Conservation (phyloP, 495 filamentous ascomycete species). For the Aspergillus diversus region DNA sequence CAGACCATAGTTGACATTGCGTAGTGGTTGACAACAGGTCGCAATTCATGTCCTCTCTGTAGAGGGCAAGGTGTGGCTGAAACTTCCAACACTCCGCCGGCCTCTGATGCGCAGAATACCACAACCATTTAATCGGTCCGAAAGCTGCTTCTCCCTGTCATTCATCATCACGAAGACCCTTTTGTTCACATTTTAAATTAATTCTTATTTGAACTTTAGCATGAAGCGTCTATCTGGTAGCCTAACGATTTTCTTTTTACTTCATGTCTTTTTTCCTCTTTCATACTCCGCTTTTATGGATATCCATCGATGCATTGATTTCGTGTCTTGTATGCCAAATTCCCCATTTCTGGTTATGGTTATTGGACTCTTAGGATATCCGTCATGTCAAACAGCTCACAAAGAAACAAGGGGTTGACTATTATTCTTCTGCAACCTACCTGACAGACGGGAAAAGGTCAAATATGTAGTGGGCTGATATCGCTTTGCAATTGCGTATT, state of each 20-base stretch:
- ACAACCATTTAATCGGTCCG: conserved; percentile 24
- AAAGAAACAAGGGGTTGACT: conserved; percentile 2
- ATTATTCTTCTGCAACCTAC: background rate
- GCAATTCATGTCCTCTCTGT: conserved; percentile 78
- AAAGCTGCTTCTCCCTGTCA: background rate
- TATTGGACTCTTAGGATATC: conserved; percentile 10
- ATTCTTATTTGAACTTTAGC: conserved; percentile 35
- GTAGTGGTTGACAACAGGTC: conserved; percentile 78
- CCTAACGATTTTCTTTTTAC: conserved; percentile 34
- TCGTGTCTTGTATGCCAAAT: conserved; percentile 15
- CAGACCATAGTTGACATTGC: conserved; percentile 17
- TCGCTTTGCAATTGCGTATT: too few relatives aligned
- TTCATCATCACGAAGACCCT: background rate
- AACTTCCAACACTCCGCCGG: conserved; percentile 30
- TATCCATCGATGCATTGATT: conserved; percentile 38
- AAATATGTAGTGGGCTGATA: too few relatives aligned
- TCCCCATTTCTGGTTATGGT: conserved; percentile 22
- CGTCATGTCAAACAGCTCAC: conserved; percentile 14
- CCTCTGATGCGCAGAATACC: conserved; percentile 27
- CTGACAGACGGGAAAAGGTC: too few relatives aligned
- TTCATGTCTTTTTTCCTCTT: conserved; percentile 26
- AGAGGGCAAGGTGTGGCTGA: conserved; percentile 67
- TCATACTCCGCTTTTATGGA: conserved; percentile 27
- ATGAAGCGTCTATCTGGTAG: conserved; percentile 42
- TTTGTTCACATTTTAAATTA: background rate